These are phyloP conservation scores for Neurospora hispaniola DNA, from an alignment of 495 filamentous ascomycete genomes.

Conservation along the genomic window DNA sequence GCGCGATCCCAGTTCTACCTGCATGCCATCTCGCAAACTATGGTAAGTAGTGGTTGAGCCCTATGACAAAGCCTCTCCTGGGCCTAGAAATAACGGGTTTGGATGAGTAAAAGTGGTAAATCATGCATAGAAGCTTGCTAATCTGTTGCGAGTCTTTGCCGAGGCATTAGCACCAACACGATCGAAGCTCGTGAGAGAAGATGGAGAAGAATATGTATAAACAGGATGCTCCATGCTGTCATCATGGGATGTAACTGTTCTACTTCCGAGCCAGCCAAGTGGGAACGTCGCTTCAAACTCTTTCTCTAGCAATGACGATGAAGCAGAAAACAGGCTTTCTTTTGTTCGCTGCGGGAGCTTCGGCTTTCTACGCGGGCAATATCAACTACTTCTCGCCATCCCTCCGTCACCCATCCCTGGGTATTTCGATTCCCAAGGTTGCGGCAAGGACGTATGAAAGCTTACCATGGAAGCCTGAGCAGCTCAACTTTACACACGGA, in stretches of 20 bases:
- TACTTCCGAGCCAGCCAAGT: neutral
- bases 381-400: conserved; percentile 52
- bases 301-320: neutral
- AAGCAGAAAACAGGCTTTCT: neutral
- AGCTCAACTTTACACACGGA: conserved; percentile 56
- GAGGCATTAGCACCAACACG: neutral
- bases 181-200: neutral
- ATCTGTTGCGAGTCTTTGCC: neutral
- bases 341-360: conserved; percentile 1
- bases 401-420: conserved; percentile 44
- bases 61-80: too few relatives aligned
- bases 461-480: conserved; percentile 26
- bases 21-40: neutral
- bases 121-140: neutral
- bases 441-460: conserved; percentile 21
- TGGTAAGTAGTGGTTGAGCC: neutral
- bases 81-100: too few relatives aligned
- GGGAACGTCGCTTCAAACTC: neutral
- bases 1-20: neutral
- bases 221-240: neutral
- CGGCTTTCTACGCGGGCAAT: conserved; percentile 33
- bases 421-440: conserved; percentile 41
- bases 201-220: neutral
- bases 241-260: neutral
- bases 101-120: neutral